phyloP scores from a whole-genome alignment of 2,329 filamentous ascomycete genomes.

The Fusarium nisikadoi region DNA sequence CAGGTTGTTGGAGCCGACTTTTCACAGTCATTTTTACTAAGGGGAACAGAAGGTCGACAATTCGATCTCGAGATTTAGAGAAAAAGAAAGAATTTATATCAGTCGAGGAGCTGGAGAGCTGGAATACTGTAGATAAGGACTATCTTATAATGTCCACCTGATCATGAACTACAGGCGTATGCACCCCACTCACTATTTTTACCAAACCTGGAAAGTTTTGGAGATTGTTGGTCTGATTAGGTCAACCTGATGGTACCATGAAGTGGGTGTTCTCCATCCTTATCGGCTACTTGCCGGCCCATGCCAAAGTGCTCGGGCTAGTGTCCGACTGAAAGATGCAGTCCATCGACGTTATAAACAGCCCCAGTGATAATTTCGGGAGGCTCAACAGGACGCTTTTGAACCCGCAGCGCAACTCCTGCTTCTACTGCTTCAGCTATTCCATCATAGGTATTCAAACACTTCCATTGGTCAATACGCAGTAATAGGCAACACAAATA shows the following conservation, averaged over 20 bases:
- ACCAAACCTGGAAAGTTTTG: not conserved
- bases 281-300: not conserved
- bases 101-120: no score
- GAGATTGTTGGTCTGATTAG: not conserved
- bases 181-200: not conserved
- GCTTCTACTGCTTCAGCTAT: not conserved
- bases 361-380: not conserved
- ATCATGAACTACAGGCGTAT: not conserved
- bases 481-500: rapidly evolving
- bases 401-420: not conserved
- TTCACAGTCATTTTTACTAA: not conserved
- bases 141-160: not conserved
- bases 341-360: not conserved
- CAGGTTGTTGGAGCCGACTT: not conserved
- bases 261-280: not conserved
- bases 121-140: not conserved
- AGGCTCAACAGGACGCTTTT: not conserved
- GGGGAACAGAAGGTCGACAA: no score
- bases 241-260: not conserved
- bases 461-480: not conserved
- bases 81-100: not conserved
- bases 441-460: not conserved
- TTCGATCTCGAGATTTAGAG: not conserved
- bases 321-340: no score
- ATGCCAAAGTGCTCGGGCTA: not conserved